Base-by-base conservation (phyloP, 179 eudicot genomes). In the Camellia oleifera region DNA sequence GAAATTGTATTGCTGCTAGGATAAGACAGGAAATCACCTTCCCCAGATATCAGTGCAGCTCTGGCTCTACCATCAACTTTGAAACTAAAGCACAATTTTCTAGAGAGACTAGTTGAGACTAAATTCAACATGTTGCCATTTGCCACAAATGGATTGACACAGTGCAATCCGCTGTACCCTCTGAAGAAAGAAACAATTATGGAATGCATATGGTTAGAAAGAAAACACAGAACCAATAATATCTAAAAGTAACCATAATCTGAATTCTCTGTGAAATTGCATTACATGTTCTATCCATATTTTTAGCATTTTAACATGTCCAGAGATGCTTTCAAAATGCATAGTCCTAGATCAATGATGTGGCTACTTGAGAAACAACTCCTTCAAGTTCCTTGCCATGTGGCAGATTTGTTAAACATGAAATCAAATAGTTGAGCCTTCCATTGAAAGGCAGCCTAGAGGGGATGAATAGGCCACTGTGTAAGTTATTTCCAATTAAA, bases 31-130 rank as follows among this genome's bases (percentile, higher is more conserved):
- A 32, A 32, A 32, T 32, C 40, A 32, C 90, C 89, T 82, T 91
- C 91, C 61, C 88, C 91, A 44, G 91, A 88, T 75, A 85, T 84
- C 64, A 85, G 42, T 6, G 91, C 86, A 79, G 92, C 88, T 85
- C 71, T 88, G 42, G 88, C 72, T 84, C 82, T 86, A 67, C 80
- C 69, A 75, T 74, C 77, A 50, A 78, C 81, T 83, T 81, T 92
- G 45, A 69, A 60, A 56, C 83, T 81, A n/a, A 72, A 79, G 23
- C 81, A 77, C 50, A 79, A 61, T 82, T 84, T 91, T 13, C 71
- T 82, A 73, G 79, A 80, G 58, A 85, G 76, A 76, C 81, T 70
- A 53, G 81, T 79, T 72, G 82, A 77, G 69, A 84, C 81, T 45
- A 77, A 60, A 77, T 89, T 86, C 23, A 85, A 80, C 60, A 74